Evolutionary conservation across 306 rosid genomes (phyloP).

Genomic region (Vigna mungo): DNA sequence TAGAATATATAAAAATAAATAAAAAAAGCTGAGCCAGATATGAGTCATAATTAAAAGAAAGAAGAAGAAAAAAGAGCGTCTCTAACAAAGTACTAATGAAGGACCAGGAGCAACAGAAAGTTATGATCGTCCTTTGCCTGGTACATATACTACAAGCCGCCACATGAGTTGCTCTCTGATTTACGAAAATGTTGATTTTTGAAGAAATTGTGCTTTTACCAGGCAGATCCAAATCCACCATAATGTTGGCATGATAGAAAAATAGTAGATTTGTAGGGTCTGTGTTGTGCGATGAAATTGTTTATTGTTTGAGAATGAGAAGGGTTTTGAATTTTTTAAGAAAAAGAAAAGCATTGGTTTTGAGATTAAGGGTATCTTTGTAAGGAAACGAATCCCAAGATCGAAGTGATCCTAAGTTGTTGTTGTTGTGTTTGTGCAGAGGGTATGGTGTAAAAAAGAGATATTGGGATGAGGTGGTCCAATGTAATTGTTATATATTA

Average conservation of each 20-base stretch:
- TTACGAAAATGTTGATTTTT: constrained; percentile 30
- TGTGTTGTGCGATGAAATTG: neutral
- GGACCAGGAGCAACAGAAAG: constrained; percentile 51
- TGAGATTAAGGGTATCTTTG: constrained; percentile 38
- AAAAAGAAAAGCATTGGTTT: neutral
- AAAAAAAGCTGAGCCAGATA: constrained; percentile 3
- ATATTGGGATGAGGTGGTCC: constrained; percentile 87
- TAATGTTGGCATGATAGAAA: constrained; percentile 35
- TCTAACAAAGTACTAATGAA: constrained; percentile 37
- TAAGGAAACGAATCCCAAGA: constrained; percentile 63
- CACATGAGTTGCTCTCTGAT: constrained; percentile 51
- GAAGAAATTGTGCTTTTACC: constrained; percentile 29
- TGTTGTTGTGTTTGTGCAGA: constrained; percentile 13
- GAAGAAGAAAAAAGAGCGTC: constrained; percentile 18
- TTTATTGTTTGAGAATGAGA: neutral
- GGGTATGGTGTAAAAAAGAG: constrained; percentile 47
- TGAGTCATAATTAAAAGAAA: neutral
- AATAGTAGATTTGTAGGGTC: constrained; percentile 18
- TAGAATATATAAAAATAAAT: neutral
- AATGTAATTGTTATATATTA: constrained; percentile 66
- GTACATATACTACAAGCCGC: constrained; percentile 63
- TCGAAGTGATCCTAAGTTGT: constrained; percentile 53
- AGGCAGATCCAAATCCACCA: constrained; percentile 12
- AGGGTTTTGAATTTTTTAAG: neutral
- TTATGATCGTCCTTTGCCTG: constrained; percentile 56